A percentile compares a stretch with the other conserved stretches of the same genome.
Evolutionary conservation across 768 basidiomycete genomes (phyloP).

Genomic region (Mrakia blollopis): DNA sequence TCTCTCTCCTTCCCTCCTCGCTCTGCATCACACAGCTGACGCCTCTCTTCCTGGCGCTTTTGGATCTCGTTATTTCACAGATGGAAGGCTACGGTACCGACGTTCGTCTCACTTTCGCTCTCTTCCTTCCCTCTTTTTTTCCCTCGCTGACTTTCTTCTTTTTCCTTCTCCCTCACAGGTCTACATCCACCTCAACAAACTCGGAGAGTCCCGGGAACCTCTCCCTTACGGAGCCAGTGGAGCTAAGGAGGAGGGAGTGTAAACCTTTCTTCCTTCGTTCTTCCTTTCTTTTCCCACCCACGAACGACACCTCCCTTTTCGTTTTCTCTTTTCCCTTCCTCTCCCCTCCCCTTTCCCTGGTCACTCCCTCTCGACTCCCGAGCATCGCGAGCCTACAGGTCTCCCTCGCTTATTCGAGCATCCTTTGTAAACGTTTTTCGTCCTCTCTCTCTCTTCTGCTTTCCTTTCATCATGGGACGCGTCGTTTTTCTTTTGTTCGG

Average conservation of each 20-base stretch:
- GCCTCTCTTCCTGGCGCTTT: too few relatives aligned
- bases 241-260: constrained; percentile 4
- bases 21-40: too few relatives aligned
- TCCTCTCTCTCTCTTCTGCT: too few relatives aligned
- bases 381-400: too few relatives aligned
- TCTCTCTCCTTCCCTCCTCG: constrained; percentile 52
- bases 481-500: too few relatives aligned
- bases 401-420: too few relatives aligned
- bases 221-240: constrained; percentile 40
- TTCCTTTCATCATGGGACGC: too few relatives aligned
- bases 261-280: background rate
- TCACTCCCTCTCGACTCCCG: too few relatives aligned
- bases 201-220: constrained; percentile 77
- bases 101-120: background rate
- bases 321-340: background rate
- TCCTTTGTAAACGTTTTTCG: too few relatives aligned
- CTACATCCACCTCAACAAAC: constrained; percentile 81
- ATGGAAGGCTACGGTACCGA: constrained; percentile 71
- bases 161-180: constrained; percentile 49
- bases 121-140: constrained; percentile 38
- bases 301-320: background rate
- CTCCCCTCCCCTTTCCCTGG: too few relatives aligned
- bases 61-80: too few relatives aligned
- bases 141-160: constrained; percentile 37
- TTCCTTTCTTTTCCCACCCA: background rate